These are phyloP conservation scores for Orbilia javanica DNA, from an alignment of 2,329 filamentous ascomycete species.

Conservation along the genomic window DNA sequence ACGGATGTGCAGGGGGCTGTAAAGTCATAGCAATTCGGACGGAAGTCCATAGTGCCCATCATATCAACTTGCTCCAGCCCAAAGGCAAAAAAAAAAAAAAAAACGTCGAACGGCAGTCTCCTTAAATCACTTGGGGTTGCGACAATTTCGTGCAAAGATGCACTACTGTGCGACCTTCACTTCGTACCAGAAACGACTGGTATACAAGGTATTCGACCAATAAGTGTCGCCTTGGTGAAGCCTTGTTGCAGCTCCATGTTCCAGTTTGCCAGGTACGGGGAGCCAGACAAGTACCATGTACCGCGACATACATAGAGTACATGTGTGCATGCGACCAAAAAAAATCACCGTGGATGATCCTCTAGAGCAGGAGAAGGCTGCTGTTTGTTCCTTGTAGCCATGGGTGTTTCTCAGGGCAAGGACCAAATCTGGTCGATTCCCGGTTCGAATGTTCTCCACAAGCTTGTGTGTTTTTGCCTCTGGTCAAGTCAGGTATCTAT, in stretches of 20 bases:
- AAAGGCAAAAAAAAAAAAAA: too few relatives aligned
- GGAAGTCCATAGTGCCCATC: too few relatives aligned
- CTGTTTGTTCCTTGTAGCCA: conserved; percentile 40
- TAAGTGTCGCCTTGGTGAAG: conserved; percentile 26
- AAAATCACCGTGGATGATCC: conserved; percentile 22
- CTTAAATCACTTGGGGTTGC: background rate
- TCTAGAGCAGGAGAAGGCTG: conserved; percentile 38
- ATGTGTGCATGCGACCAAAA: conserved; percentile 39
- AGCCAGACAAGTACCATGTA: conserved; percentile 34
- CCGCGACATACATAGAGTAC: conserved; percentile 37
- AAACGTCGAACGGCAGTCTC: background rate
- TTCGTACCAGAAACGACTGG: background rate
- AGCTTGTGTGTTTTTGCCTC: conserved; percentile 9
- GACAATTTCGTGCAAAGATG: background rate
- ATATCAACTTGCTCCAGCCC: background rate
- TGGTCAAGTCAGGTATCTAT: conserved; percentile 22
- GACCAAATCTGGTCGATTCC: conserved; percentile 42
- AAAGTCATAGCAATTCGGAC: background rate
- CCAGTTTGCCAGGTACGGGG: conserved; percentile 6
- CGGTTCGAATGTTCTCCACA: conserved; percentile 19
- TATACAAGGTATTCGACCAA: background rate
- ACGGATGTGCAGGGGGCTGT: conserved; percentile 24
- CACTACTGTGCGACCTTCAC: conserved; percentile 29
- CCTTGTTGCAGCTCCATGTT: conserved; percentile 23
- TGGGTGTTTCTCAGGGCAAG: conserved; percentile 56